These are phyloP conservation scores for Trametes pubescens DNA, from an alignment of 1,284 basidiomycete genomes.

Conservation along the genomic window DNA sequence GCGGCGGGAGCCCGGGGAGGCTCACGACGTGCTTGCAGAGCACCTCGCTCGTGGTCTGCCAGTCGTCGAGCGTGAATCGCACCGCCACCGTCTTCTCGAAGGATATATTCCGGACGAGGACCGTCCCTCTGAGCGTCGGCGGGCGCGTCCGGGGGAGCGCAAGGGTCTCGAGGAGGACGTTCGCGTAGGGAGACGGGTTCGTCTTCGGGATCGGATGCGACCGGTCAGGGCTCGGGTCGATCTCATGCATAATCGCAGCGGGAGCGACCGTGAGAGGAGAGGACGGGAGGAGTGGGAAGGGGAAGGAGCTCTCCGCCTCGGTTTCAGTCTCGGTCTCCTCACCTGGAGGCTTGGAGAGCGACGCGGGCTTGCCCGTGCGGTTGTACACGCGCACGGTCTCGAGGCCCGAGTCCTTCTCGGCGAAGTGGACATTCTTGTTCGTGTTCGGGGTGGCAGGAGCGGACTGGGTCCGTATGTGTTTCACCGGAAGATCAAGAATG, in stretches of 20 bases:
- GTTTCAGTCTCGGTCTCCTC: constrained; percentile 86
- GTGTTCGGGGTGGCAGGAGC: constrained; percentile 74
- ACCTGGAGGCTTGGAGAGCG: constrained; percentile 65
- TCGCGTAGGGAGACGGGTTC: constrained; percentile 47
- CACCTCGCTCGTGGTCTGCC: constrained; percentile 94
- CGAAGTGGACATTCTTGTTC: constrained; percentile 94
- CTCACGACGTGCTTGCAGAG: constrained; percentile 69
- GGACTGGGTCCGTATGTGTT: constrained; percentile 60
- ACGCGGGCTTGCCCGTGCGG: constrained; percentile 80
- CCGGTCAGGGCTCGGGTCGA: constrained; percentile 46
- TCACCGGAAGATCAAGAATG: constrained; percentile 55
- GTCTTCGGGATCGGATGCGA: constrained; percentile 54
- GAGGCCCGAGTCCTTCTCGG: constrained; percentile 69
- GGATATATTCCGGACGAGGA: constrained; percentile 85
- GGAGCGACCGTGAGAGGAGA: constrained; percentile 31
- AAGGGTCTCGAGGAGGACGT: constrained; percentile 61
- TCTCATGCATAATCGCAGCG: constrained; percentile 46
- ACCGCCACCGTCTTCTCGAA: constrained; percentile 91
- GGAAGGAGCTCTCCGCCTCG: constrained; percentile 56
- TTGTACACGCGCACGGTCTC: constrained; percentile 88
- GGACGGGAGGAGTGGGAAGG: constrained; percentile 36
- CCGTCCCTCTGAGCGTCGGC: constrained; percentile 51
- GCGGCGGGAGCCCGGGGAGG: constrained; percentile 54
- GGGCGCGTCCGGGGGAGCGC: constrained; percentile 49
- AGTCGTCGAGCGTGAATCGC: constrained; percentile 92